phyloP scores from a whole-genome alignment of 352 stramenopile species.

The Phytophthora colocasiae region DNA sequence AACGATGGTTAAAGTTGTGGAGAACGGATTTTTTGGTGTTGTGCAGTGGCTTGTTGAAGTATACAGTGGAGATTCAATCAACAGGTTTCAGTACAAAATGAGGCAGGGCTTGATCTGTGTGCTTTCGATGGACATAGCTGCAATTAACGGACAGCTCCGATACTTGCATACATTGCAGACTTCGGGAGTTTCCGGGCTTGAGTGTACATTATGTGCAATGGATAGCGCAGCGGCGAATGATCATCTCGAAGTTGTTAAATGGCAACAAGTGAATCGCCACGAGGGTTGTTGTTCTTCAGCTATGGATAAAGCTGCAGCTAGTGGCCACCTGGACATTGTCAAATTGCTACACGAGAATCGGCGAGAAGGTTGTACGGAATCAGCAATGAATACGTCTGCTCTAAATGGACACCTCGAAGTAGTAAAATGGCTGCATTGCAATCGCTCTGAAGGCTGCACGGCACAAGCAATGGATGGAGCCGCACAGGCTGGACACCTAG shows the following conservation, averaged over 20 bases:
- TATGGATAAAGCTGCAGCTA: not conserved
- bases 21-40: not conserved
- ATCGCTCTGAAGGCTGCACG: not conserved
- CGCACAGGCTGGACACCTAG: not conserved
- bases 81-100: not conserved
- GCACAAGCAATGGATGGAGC: not conserved
- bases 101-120: too few relatives aligned
- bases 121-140: not conserved
- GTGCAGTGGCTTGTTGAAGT: not conserved
- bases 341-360: conserved; percentile 10
- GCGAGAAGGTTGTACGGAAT: not conserved
- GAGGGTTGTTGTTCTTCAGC: not conserved
- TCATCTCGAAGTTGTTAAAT: conserved; percentile 12
- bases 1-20: not conserved
- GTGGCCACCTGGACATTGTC: conserved; percentile 1
- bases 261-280: conserved; percentile 2
- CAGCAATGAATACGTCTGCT: not conserved
- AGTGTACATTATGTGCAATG: conserved; percentile 14
- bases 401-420: conserved; percentile 2
- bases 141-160: not conserved
- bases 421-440: conserved; percentile 2
- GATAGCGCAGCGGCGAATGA: conserved; percentile 15
- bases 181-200: too few relatives aligned
- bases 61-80: not conserved
- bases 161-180: too few relatives aligned